Evolutionary conservation across 345 rosid species (phyloP).

Genomic region (Atalantia buxifolia): DNA sequence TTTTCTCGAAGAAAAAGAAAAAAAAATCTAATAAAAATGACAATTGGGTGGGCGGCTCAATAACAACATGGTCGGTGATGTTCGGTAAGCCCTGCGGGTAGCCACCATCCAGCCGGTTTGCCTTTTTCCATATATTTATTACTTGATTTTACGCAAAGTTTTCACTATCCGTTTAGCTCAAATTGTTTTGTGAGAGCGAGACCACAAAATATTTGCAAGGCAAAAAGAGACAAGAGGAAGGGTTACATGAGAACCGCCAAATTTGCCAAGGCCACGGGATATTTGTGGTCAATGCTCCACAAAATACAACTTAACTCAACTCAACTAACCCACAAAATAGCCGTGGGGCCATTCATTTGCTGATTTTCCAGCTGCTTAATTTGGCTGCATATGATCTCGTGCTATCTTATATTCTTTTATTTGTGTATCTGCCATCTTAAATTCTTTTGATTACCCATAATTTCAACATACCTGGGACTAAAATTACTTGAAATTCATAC

Average conservation of each 20-base stretch:
- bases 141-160: background rate
- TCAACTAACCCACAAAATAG: background rate
- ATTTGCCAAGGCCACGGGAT: slow-evolving; percentile 58
- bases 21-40: background rate
- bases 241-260: slow-evolving; percentile 65
- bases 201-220: background rate
- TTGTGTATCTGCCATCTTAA: too few relatives aligned
- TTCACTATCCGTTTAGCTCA: background rate
- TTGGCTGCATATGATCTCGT: background rate
- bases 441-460: too few relatives aligned
- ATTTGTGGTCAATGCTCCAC: slow-evolving; percentile 24
- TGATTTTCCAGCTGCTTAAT: background rate
- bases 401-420: too few relatives aligned
- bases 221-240: slow-evolving; percentile 28
- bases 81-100: background rate
- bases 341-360: background rate
- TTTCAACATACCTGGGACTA: too few relatives aligned
- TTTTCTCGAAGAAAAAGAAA: background rate
- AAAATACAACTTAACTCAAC: slow-evolving; percentile 12
- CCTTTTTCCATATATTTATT: background rate
- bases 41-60: slow-evolving; percentile 7
- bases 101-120: background rate
- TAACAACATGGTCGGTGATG: slow-evolving; percentile 2
- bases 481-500: too few relatives aligned
- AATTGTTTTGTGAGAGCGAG: background rate